A percentile compares a stretch with the other conserved stretches of the same genome.
These are phyloP conservation scores for Coemansia sp. DNA, from an alignment of 192 early-diverging fungal species.

Conservation along the genomic window DNA sequence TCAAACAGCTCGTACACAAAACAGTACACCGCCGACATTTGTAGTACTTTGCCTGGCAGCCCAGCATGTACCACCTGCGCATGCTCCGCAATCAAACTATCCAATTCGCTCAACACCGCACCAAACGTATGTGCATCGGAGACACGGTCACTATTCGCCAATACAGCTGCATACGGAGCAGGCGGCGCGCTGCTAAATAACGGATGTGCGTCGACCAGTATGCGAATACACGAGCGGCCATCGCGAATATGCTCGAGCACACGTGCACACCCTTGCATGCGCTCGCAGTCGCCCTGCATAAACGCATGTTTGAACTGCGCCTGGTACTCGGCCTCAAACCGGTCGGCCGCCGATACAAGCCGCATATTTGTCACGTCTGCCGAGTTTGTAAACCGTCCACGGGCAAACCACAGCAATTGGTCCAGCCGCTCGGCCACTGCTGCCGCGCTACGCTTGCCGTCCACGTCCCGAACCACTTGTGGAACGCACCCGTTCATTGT, in stretches of 20 bases:
- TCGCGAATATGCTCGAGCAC: slow-evolving; percentile 36
- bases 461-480: neutral
- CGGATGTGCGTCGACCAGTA: slow-evolving; percentile 36
- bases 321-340: slow-evolving; percentile 27
- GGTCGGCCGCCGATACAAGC: slow-evolving; percentile 21
- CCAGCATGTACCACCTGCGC: slow-evolving; percentile 24
- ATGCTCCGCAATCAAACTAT: slow-evolving; percentile 29
- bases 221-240: slow-evolving; percentile 38
- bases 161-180: slow-evolving; percentile 6
- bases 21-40: slow-evolving; percentile 19
- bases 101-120: slow-evolving; percentile 25
- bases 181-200: slow-evolving; percentile 13
- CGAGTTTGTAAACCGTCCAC: slow-evolving; percentile 18
- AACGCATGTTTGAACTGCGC: slow-evolving; percentile 24
- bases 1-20: slow-evolving; percentile 41
- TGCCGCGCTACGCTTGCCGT: neutral
- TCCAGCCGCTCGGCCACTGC: slow-evolving; percentile 42
- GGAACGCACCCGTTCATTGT: slow-evolving; percentile 8
- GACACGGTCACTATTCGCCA: neutral
- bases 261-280: slow-evolving; percentile 18
- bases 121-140: slow-evolving; percentile 33
- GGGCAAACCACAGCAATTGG: slow-evolving; percentile 53
- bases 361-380: slow-evolving; percentile 23
- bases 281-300: slow-evolving; percentile 11
- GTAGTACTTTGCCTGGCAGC: slow-evolving; percentile 22